Percentiles rank a stretch among this genome's conserved stretches.
These are phyloP conservation scores for Beverwykella pulmonaria DNA, from an alignment of 495 filamentous ascomycete species.

Conservation along the genomic window DNA sequence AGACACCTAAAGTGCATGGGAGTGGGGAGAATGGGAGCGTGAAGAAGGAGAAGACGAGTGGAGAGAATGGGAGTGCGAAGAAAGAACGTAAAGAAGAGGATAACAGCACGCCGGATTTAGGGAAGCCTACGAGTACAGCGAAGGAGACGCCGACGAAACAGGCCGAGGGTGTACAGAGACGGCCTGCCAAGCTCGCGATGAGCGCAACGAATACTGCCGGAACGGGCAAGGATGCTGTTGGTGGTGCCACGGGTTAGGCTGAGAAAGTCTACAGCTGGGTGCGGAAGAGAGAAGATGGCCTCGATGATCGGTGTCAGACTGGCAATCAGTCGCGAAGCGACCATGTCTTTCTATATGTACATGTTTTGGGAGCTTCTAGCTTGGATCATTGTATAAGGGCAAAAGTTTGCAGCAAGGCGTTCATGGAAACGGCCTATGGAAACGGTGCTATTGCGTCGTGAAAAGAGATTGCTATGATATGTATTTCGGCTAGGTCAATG, in stretches of 20 bases:
- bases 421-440: no score
- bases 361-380: no score
- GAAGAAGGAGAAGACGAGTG: conserved; percentile 4
- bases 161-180: conserved; percentile 17
- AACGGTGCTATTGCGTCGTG: no score
- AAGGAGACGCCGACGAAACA: conserved; percentile 13
- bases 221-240: conserved; percentile 20
- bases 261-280: background rate
- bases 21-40: background rate
- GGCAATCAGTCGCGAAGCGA: no score
- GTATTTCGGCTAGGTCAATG: no score
- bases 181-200: conserved; percentile 8
- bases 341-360: no score
- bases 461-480: no score
- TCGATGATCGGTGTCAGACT: no score
- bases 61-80: background rate
- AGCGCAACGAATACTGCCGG: conserved; percentile 8
- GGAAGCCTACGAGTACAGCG: background rate
- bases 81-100: background rate
- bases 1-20: conserved; percentile 15
- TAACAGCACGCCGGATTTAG: background rate
- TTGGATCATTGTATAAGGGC: no score
- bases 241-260: conserved; percentile 14
- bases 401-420: no score
- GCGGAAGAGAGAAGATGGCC: background rate